Conservation (phyloP, 164 flowering plant genomes). For the Piper longum region DNA sequence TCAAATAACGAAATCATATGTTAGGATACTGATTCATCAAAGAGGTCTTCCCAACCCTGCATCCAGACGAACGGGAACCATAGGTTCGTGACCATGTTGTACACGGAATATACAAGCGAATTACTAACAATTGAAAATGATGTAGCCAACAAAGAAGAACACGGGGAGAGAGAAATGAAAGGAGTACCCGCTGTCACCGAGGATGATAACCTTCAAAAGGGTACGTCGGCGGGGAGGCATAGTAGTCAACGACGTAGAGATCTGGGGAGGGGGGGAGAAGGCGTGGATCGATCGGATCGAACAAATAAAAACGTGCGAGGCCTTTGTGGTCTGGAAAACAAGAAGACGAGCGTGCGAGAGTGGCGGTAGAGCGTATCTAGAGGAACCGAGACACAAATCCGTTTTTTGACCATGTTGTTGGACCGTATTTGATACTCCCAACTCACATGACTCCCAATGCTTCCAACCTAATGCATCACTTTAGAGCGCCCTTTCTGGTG, state of each 20-base stretch:
- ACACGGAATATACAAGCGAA: background rate
- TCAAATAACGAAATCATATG: background rate
- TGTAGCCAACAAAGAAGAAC: background rate
- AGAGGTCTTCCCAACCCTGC: slow-evolving; percentile 79
- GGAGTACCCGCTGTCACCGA: slow-evolving; percentile 56
- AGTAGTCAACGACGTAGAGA: background rate
- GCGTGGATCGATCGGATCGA: background rate
- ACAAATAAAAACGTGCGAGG: background rate
- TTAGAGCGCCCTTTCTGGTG: too few relatives aligned
- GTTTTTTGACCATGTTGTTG: too few relatives aligned
- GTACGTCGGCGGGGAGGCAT: slow-evolving; percentile 30
- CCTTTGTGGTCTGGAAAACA: background rate
- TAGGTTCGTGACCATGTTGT: background rate
- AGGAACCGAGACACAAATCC: too few relatives aligned
- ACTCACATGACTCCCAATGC: too few relatives aligned
- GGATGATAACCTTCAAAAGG: slow-evolving; percentile 57
- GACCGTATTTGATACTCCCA: too few relatives aligned
- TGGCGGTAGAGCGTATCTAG: background rate
- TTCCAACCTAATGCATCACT: too few relatives aligned
- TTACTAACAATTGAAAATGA: background rate
- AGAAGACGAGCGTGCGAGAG: background rate
- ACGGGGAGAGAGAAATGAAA: background rate
- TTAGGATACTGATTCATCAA: slow-evolving; percentile 69
- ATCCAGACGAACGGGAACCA: background rate
- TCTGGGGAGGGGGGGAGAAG: background rate